Evolutionary conservation across 2,329 filamentous ascomycete species (phyloP).

Genomic region (Arthrobotrys iridis): DNA sequence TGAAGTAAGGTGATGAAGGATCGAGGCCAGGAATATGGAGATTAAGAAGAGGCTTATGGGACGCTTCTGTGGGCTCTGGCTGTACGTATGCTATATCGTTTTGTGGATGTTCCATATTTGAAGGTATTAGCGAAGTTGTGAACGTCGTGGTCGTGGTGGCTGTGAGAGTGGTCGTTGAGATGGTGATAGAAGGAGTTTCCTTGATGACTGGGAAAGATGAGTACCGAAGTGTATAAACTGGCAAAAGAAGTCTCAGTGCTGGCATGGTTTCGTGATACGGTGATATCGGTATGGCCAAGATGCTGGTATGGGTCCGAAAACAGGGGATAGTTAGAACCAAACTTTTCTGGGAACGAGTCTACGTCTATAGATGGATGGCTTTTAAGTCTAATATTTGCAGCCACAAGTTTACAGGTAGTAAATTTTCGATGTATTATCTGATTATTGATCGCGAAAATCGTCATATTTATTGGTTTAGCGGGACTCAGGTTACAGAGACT

Average conservation of each 20-base stretch:
- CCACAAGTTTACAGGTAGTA: too few species aligned
- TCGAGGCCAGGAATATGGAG: conserved; percentile 2
- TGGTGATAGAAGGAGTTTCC: neutral
- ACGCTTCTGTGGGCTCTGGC: neutral
- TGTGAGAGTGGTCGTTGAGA: conserved; percentile 7
- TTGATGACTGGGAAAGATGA: too few species aligned
- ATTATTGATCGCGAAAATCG: too few species aligned
- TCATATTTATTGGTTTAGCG: too few species aligned
- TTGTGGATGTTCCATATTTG: neutral
- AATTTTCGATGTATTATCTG: too few species aligned
- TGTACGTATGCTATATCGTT: neutral
- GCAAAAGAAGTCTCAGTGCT: neutral
- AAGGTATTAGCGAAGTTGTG: neutral
- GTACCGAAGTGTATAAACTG: neutral
- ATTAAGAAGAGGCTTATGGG: neutral
- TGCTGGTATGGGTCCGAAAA: too few species aligned
- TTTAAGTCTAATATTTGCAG: too few species aligned
- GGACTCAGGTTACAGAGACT: too few species aligned
- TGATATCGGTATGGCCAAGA: too few species aligned
- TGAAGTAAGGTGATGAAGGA: conserved; percentile 18
- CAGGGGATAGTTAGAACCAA: too few species aligned
- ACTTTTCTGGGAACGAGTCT: too few species aligned
- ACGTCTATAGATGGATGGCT: too few species aligned
- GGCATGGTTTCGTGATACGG: neutral
- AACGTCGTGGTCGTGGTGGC: neutral